Conservation (phyloP, 768 basidiomycete genomes). For the Holtermanniella nyarrowii region DNA sequence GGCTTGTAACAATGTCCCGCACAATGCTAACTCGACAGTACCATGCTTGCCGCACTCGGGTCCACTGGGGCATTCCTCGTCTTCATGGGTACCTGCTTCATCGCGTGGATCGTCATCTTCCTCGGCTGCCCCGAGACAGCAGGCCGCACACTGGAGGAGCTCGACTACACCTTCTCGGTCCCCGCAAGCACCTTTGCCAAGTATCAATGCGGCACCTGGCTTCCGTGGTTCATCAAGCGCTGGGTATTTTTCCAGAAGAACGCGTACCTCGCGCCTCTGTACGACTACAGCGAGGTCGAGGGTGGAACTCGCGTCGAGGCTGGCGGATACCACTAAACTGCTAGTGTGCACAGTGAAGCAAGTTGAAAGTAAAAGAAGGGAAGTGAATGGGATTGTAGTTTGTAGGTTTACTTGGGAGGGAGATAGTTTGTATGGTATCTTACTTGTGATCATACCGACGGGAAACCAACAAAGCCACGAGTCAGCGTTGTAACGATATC, state of each 20-base stretch:
- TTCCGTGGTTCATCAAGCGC: slow-evolving; percentile 33
- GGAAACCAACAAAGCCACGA: too few relatives aligned
- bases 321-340: not conserved
- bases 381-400: not conserved
- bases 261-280: slow-evolving; percentile 6
- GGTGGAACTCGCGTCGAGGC: not conserved
- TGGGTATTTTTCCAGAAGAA: slow-evolving; percentile 17
- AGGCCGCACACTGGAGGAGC: slow-evolving; percentile 30
- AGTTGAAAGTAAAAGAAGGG: too few relatives aligned
- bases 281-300: not conserved
- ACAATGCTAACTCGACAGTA: too few relatives aligned
- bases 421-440: too few relatives aligned
- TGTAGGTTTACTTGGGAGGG: too few relatives aligned
- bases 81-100: slow-evolving; percentile 45
- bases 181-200: slow-evolving; percentile 18
- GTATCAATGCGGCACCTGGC: slow-evolving; percentile 21
- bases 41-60: slow-evolving; percentile 46
- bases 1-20: too few relatives aligned
- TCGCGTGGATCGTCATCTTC: not conserved
- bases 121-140: not conserved
- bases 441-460: too few relatives aligned
- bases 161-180: slow-evolving; percentile 35
- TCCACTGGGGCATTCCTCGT: slow-evolving; percentile 66
- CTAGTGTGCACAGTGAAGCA: not conserved
- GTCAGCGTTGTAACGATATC: too few relatives aligned